Evolutionary conservation across 2,329 filamentous ascomycete genomes (phyloP).

Genomic region (Arthrocladium fulminans): DNA sequence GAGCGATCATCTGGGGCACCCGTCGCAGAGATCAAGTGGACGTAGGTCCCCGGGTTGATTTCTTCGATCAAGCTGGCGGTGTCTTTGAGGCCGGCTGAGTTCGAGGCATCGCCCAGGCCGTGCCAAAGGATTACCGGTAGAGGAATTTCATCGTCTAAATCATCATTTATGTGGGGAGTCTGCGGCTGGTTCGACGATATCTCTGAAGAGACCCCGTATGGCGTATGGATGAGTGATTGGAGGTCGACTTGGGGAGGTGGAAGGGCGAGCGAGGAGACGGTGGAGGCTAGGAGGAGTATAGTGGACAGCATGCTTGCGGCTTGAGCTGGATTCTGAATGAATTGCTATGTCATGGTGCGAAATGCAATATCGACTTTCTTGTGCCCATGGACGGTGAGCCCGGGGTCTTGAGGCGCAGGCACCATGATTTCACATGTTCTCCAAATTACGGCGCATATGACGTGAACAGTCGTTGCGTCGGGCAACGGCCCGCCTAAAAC

Average conservation of each 20-base stretch:
- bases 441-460: too few relatives aligned
- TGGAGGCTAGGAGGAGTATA: background rate
- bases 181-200: background rate
- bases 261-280: background rate
- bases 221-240: background rate
- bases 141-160: conserved; percentile 34
- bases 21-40: conserved; percentile 68
- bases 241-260: conserved; percentile 5
- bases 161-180: conserved; percentile 2
- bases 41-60: conserved; percentile 71
- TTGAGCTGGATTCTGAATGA: background rate
- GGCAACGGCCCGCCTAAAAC: too few relatives aligned
- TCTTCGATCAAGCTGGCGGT: conserved; percentile 63
- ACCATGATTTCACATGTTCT: too few relatives aligned
- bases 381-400: too few relatives aligned
- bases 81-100: conserved; percentile 61
- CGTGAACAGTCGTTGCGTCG: too few relatives aligned
- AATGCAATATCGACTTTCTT: too few relatives aligned
- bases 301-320: background rate
- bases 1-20: conserved; percentile 61
- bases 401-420: too few relatives aligned
- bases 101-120: conserved; percentile 60
- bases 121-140: conserved; percentile 94
- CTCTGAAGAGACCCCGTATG: background rate
- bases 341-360: background rate